Conservation (phyloP, 306 rosid genomes). For the Pyrus pyrifolia region DNA sequence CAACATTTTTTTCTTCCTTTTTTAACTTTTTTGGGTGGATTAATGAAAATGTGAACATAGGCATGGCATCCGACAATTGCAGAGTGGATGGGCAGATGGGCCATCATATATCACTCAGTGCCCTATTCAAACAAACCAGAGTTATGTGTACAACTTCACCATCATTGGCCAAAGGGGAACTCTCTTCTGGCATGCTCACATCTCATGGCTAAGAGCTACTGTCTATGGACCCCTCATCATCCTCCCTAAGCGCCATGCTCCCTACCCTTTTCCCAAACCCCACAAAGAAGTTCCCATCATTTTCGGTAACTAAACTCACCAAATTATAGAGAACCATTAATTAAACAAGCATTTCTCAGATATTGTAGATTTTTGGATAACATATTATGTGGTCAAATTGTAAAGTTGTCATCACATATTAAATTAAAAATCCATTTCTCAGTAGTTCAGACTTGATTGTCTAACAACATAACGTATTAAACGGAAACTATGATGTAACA, state of each 20-base stretch:
- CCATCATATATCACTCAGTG: slow-evolving; percentile 70
- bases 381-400: background rate
- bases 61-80: slow-evolving; percentile 63
- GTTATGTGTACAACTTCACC: slow-evolving; percentile 63
- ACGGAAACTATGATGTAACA: background rate
- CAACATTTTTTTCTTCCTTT: background rate
- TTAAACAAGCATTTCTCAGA: background rate
- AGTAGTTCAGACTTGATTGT: background rate
- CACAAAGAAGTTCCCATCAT: slow-evolving; percentile 51
- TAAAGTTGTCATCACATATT: background rate
- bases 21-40: background rate
- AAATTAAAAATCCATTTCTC: background rate
- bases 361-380: background rate
- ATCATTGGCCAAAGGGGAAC: slow-evolving; percentile 65
- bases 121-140: slow-evolving; percentile 53
- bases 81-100: slow-evolving; percentile 70
- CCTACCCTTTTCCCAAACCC: slow-evolving; percentile 57
- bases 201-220: slow-evolving; percentile 64
- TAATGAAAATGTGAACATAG: slow-evolving; percentile 18
- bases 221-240: slow-evolving; percentile 60
- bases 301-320: slow-evolving; percentile 35
- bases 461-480: background rate
- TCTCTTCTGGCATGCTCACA: slow-evolving; percentile 65
- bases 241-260: slow-evolving; percentile 37
- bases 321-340: background rate